These are phyloP conservation scores for Aspergillus diversus DNA, from an alignment of 495 filamentous ascomycete species.

Conservation along the genomic window DNA sequence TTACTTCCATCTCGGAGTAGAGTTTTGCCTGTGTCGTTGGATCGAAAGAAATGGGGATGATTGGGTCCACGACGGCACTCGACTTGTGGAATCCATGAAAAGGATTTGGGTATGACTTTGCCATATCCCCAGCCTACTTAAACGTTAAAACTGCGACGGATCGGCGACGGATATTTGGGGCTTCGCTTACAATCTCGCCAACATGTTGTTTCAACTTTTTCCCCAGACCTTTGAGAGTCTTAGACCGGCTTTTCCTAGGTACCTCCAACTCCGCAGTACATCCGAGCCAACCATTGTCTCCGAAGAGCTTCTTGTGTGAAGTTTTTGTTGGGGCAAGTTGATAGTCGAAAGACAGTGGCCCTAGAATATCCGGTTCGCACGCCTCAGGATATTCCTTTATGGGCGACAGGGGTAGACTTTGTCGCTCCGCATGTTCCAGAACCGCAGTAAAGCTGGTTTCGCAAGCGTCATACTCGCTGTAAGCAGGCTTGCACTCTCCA, in stretches of 20 bases:
- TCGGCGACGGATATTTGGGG: neutral
- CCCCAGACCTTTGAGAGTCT: constrained; percentile 40
- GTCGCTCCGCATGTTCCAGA: constrained; percentile 14
- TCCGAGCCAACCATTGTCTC: constrained; percentile 55
- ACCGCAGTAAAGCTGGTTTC: constrained; percentile 18
- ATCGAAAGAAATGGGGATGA: constrained; percentile 48
- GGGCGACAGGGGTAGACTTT: constrained; percentile 8
- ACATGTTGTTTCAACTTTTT: constrained; percentile 54
- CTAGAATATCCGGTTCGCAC: neutral
- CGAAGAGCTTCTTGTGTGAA: constrained; percentile 57
- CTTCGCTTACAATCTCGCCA: constrained; percentile 45
- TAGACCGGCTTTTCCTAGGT: constrained; percentile 35
- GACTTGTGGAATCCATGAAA: constrained; percentile 18
- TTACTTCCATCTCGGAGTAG: constrained; percentile 58
- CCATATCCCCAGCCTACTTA: constrained; percentile 27
- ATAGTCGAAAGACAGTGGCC: constrained; percentile 12
- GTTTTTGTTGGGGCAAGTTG: constrained; percentile 1
- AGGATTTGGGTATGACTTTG: constrained; percentile 23
- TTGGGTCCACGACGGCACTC: constrained; percentile 27
- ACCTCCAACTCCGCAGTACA: constrained; percentile 37
- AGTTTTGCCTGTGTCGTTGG: constrained; percentile 52
- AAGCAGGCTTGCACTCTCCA: constrained; percentile 16
- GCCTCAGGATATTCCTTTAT: constrained; percentile 1
- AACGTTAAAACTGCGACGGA: constrained; percentile 9
- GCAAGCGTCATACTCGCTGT: constrained; percentile 8